phyloP scores from a whole-genome alignment of 192 early-diverging fungal species.

The Jimgerdemannia flammicorona region DNA sequence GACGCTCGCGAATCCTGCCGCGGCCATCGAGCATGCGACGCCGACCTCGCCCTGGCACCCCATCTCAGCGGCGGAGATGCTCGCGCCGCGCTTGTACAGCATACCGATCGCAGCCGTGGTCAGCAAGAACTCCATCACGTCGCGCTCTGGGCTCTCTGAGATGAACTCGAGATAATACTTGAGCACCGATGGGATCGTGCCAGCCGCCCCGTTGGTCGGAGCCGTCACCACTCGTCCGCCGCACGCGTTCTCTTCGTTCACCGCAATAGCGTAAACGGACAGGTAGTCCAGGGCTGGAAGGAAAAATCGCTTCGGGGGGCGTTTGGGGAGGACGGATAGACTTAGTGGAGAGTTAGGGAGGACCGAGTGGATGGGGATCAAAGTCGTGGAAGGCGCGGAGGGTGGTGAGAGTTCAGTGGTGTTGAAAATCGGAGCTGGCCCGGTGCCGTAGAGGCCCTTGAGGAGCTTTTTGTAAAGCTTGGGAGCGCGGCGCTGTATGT shows the following conservation, averaged over 20 bases:
- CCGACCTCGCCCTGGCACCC: slow-evolving; percentile 98
- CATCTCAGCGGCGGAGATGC: slow-evolving; percentile 92
- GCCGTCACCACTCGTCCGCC: slow-evolving; percentile 88
- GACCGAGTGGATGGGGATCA: slow-evolving; percentile 2
- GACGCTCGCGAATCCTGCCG: slow-evolving; percentile 92
- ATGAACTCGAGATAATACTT: slow-evolving; percentile 97
- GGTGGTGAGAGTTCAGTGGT: slow-evolving; percentile 19
- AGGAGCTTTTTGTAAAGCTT: slow-evolving; percentile 82
- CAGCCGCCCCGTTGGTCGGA: slow-evolving; percentile 94
- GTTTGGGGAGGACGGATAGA: slow-evolving; percentile 32
- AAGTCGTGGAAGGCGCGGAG: slow-evolving; percentile 9
- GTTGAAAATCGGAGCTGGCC: slow-evolving; percentile 15
- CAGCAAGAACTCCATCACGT: slow-evolving; percentile 89
- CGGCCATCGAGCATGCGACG: slow-evolving; percentile 96
- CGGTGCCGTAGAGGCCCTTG: slow-evolving; percentile 61
- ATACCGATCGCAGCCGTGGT: slow-evolving; percentile 94
- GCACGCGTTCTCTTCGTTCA: slow-evolving; percentile 89
- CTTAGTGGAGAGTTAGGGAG: slow-evolving; percentile 15
- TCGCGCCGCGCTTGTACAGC: slow-evolving; percentile 94
- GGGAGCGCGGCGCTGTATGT: slow-evolving; percentile 82
- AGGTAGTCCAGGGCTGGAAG: slow-evolving; percentile 89
- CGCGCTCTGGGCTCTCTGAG: slow-evolving; percentile 76
- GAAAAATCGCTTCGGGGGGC: slow-evolving; percentile 48
- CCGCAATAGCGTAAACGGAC: slow-evolving; percentile 91
- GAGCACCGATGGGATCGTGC: slow-evolving; percentile 89